These are phyloP conservation scores for Daucus carota DNA, from an alignment of 129 eudicot species.

Conservation along the genomic window DNA sequence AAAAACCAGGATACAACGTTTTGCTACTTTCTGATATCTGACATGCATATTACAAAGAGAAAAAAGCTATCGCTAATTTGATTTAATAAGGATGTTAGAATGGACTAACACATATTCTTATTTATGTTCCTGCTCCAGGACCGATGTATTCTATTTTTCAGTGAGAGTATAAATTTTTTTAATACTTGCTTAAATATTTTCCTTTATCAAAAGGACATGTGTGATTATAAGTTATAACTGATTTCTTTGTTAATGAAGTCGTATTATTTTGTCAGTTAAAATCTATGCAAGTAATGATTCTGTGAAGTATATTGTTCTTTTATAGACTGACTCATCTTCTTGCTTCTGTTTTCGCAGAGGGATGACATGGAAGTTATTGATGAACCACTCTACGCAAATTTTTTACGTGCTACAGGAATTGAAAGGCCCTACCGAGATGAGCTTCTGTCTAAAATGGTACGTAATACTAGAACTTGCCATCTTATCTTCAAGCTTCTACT, in stretches of 20 bases:
- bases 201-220: background rate
- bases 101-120: background rate
- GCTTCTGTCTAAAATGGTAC: constrained; percentile 62
- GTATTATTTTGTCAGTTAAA: background rate
- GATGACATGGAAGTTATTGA: constrained; percentile 85
- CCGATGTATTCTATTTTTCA: background rate
- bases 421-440: constrained; percentile 73
- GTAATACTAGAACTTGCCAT: background rate
- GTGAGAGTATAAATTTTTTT: too few species aligned
- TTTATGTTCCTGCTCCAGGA: background rate
- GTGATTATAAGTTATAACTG: background rate
- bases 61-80: background rate
- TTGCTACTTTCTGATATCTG: background rate
- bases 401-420: constrained; percentile 57
- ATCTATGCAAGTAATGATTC: background rate
- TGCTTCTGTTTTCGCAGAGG: constrained; percentile 38
- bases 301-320: background rate
- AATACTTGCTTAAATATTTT: background rate
- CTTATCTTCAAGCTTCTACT: background rate
- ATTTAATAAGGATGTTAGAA: background rate
- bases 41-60: background rate
- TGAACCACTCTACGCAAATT: constrained; percentile 79
- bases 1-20: too few species aligned
- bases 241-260: background rate
- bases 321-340: background rate